These are phyloP conservation scores for Cyclocybe aegerita DNA, from an alignment of 768 basidiomycete species.

Conservation along the genomic window DNA sequence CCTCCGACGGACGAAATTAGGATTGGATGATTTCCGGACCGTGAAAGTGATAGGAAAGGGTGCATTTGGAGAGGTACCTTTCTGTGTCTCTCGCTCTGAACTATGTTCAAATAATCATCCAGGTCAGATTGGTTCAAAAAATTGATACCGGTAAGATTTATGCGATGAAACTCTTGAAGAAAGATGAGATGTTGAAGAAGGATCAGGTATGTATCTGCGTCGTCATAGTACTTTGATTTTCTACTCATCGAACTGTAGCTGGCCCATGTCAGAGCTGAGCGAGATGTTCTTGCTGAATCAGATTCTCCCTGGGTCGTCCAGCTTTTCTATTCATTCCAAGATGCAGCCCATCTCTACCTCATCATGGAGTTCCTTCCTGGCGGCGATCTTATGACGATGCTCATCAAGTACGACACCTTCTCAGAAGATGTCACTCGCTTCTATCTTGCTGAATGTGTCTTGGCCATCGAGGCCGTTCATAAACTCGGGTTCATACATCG, in stretches of 20 bases:
- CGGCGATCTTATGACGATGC: constrained; percentile 99
- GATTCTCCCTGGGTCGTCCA: constrained; percentile 97
- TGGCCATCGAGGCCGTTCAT: constrained; percentile 98
- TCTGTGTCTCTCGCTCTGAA: not conserved
- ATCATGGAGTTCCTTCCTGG: constrained; percentile 99
- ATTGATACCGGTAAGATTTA: constrained; percentile 97
- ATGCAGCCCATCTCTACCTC: constrained; percentile 86
- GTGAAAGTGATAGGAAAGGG: constrained; percentile 99
- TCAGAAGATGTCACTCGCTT: constrained; percentile 97
- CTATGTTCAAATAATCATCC: constrained; percentile 8
- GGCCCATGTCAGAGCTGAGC: constrained; percentile 96
- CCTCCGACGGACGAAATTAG: constrained; percentile 84
- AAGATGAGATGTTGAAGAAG: constrained; percentile 99
- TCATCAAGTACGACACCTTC: constrained; percentile 99
- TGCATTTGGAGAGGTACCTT: constrained; percentile 88
- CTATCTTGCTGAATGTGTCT: constrained; percentile 97
- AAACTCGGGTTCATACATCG: constrained; percentile 97
- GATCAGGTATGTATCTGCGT: constrained; percentile 79
- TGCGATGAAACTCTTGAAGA: constrained; percentile 97
- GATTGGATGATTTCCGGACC: constrained; percentile 90
- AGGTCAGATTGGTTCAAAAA: constrained; percentile 95
- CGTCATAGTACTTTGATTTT: not conserved
- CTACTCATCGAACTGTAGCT: constrained; percentile 48
- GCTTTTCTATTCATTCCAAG: constrained; percentile 98
- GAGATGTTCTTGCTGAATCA: constrained; percentile 94